Conservation (phyloP, 768 basidiomycete species). For the Myochromella boudieri region DNA sequence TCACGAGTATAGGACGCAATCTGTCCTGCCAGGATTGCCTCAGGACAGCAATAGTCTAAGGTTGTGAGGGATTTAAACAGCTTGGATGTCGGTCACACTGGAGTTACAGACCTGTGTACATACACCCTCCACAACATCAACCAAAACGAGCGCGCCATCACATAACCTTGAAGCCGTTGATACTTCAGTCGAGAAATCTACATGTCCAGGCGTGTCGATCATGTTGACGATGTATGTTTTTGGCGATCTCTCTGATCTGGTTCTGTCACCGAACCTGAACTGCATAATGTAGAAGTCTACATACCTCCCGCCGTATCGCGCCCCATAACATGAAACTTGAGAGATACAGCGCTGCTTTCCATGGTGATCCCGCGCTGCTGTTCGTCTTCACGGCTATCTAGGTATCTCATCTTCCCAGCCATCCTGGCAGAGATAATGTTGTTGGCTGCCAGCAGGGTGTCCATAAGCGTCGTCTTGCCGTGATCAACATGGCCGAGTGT, state of each 20-base stretch:
- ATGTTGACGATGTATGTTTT: constrained; percentile 88
- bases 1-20: constrained; percentile 87
- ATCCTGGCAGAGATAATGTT: constrained; percentile 94
- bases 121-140: constrained; percentile 97
- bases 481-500: constrained; percentile 93
- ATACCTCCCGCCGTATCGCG: constrained; percentile 54
- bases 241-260: constrained; percentile 48
- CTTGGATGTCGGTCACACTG: neutral
- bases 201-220: constrained; percentile 98
- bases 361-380: constrained; percentile 98
- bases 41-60: constrained; percentile 90
- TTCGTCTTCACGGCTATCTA: constrained; percentile 96
- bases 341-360: constrained; percentile 94
- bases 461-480: constrained; percentile 96
- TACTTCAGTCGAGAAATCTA: constrained; percentile 97
- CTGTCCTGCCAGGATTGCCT: constrained; percentile 93
- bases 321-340: constrained; percentile 82
- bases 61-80: neutral
- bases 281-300: constrained; percentile 20
- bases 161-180: constrained; percentile 92
- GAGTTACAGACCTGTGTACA: constrained; percentile 77
- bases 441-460: constrained; percentile 92
- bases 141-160: constrained; percentile 92
- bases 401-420: constrained; percentile 94
- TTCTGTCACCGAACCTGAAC: constrained; percentile 28